These are phyloP conservation scores for Neltuma alba DNA, from an alignment of 306 rosid genomes.

Conservation along the genomic window DNA sequence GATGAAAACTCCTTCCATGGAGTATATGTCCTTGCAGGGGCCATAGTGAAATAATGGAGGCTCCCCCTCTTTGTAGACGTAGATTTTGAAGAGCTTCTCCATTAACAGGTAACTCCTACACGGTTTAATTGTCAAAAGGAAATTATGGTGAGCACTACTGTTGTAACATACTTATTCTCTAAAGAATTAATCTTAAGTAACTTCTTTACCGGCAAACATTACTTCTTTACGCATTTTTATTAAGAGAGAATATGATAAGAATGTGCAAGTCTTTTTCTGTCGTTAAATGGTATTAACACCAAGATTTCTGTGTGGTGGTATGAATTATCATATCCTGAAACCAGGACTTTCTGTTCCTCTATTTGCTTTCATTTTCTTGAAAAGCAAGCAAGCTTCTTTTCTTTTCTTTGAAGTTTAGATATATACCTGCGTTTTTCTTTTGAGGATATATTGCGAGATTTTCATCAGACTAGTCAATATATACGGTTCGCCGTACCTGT, in stretches of 20 bases:
- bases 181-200: no score
- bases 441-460: neutral
- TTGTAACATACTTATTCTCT: neutral
- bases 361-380: neutral
- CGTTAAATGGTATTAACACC: neutral
- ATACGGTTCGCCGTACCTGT: constrained; percentile 30
- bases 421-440: neutral
- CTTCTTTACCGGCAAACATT: neutral
- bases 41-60: constrained; percentile 70
- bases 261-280: neutral
- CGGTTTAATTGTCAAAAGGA: neutral
- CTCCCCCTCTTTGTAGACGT: constrained; percentile 64
- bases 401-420: neutral
- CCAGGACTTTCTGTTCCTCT: neutral
- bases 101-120: constrained; percentile 58
- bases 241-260: no score
- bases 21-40: constrained; percentile 67
- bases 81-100: constrained; percentile 61
- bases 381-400: neutral
- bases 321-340: neutral
- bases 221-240: no score
- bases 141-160: neutral
- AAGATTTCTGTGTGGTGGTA: neutral
- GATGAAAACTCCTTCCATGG: constrained; percentile 68
- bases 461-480: neutral